Evolutionary conservation across 352 stramenopile species (phyloP), one percentile per base, ranked within the genome.

Genomic region (Stramenopiles sp.): DNA sequence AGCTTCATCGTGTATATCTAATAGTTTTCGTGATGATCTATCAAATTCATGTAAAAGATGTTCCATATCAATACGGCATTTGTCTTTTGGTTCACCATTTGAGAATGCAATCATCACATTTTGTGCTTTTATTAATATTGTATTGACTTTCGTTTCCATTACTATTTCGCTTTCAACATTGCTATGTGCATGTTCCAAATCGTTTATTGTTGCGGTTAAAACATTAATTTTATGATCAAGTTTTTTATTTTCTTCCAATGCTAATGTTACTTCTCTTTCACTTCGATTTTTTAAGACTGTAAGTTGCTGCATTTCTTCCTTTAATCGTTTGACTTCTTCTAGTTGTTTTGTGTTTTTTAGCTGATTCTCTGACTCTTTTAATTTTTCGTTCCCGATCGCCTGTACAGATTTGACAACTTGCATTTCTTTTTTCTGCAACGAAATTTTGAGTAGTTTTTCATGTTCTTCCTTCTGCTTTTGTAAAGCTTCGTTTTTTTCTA

Each of bases 61-160:
- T 76, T 76, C 65, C 65, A 76, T 76, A 33, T 33, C 31, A 4
- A 76, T 7, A 4, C 65, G 4, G 65, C 65, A 33, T 13, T 13
- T 33, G 4, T 4, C 65, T 33, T 33, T 76, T 13, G 4, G 4
- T 33, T 33, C 65, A 33, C 7, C 13, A 33, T 76, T 33, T 13
- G 65, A 31, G 7, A 31, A 33, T 76, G 30, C 65, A 33, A 13
- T 13, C 65, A 76, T 76, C 4, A 76, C 7, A 33, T 7, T 76
- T 33, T 33, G 30, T 7, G 65, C 65, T 1, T 13, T 4, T 13
- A 33, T 7, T 33, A 76, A 76, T 33, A 76, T 13, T 33, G 31
- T 31, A 33, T 76, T 76, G 4, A 76, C 31, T 76, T 33, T 76
- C 30, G 65, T 33, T 33, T 76, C 65, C 65, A 76, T 76, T 76